Conservation (phyloP, 2,329 filamentous ascomycete species). For the Fusarium sp. region DNA sequence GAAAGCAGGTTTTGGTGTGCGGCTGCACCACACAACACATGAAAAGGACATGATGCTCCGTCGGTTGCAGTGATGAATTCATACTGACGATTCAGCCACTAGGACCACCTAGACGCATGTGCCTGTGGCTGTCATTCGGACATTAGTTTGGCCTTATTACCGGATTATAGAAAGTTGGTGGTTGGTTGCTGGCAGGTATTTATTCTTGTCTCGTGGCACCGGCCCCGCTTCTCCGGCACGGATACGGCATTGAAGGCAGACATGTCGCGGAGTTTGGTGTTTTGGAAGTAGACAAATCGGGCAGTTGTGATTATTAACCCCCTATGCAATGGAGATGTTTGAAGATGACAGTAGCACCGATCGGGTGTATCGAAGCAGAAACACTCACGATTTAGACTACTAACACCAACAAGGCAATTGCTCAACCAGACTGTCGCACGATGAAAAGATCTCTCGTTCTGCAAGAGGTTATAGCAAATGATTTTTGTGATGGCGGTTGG, state of each 20-base stretch:
- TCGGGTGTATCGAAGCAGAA: no score
- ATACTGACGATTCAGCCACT: background rate
- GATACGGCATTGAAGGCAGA: no score
- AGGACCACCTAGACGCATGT: background rate
- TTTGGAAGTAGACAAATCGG: background rate
- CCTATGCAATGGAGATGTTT: background rate
- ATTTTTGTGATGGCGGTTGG: background rate
- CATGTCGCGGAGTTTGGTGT: background rate
- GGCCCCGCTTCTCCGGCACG: conserved; percentile 28
- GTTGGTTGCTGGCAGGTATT: background rate
- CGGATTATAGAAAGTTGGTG: background rate
- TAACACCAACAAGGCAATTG: background rate
- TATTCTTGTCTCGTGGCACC: background rate
- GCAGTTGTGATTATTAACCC: background rate
- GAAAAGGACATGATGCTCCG: background rate
- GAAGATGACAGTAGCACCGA: background rate
- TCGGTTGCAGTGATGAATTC: conserved; percentile 1
- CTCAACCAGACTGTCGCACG: background rate
- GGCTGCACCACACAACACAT: background rate
- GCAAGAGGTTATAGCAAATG: background rate
- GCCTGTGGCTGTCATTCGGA: background rate
- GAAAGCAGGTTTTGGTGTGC: conserved; percentile 22
- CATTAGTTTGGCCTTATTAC: conserved; percentile 6
- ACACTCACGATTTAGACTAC: no score
- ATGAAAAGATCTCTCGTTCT: background rate